phyloP scores from a whole-genome alignment of 345 rosid species.

The Aquilaria sinensis region DNA sequence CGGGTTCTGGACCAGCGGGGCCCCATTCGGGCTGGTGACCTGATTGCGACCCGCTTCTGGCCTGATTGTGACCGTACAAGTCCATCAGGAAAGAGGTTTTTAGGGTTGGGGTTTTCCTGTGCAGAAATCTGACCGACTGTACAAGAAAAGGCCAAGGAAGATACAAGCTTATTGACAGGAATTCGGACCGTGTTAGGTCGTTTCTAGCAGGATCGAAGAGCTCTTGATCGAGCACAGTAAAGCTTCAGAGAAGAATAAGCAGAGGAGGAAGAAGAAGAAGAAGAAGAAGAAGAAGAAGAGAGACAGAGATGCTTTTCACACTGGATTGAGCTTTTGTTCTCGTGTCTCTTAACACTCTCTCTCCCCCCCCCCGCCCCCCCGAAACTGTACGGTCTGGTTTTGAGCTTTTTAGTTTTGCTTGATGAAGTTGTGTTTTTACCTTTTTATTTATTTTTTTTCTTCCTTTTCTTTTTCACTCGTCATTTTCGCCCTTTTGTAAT shows the following conservation, averaged over 20 bases:
- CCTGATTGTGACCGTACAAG: conserved; percentile 60
- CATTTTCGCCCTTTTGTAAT: too few relatives aligned
- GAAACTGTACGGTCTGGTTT: conserved; percentile 30
- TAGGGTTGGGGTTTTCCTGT: conserved; percentile 26
- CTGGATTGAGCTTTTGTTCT: conserved; percentile 19
- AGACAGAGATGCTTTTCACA: conserved; percentile 24
- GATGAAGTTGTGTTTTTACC: neutral
- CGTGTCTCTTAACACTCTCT: conserved; percentile 13
- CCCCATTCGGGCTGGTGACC: conserved; percentile 32
- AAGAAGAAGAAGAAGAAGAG: too few relatives aligned
- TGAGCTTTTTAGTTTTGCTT: neutral
- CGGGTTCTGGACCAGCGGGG: conserved; percentile 44
- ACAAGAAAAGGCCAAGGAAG: neutral
- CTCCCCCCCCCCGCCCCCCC: too few relatives aligned
- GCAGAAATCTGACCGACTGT: conserved; percentile 31
- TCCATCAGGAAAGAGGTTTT: conserved; percentile 37
- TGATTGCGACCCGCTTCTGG: conserved; percentile 51
- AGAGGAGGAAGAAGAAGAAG: neutral
- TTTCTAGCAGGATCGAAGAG: conserved; percentile 16
- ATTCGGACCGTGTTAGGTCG: neutral
- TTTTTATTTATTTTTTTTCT: neutral
- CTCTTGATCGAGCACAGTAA: conserved; percentile 9
- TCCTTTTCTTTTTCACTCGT: too few relatives aligned
- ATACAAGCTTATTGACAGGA: neutral
- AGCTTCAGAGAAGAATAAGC: neutral